Conservation (phyloP, 345 rosid genomes). For the Chamaenerion angustifolium region DNA sequence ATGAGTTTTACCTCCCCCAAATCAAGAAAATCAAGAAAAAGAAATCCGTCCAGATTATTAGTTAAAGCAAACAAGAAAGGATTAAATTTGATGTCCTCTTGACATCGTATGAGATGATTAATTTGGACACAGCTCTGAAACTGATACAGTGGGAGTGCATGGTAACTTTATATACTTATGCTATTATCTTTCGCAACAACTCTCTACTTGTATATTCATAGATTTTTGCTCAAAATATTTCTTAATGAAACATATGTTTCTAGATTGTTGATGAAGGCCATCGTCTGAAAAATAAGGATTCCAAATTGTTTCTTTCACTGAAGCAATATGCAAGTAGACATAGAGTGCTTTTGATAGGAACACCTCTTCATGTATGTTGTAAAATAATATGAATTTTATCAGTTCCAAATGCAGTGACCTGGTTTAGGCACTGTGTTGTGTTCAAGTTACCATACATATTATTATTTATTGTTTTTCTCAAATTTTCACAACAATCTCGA, state of each 20-base stretch:
- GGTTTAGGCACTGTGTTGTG: constrained; percentile 69
- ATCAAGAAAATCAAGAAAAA: constrained; percentile 68
- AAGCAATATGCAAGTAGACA: constrained; percentile 76
- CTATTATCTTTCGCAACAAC: not conserved
- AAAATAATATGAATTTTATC: constrained; percentile 36
- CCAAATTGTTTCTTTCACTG: no score
- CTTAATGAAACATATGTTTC: no score
- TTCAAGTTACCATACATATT: not conserved
- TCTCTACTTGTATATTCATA: constrained; percentile 10
- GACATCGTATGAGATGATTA: constrained; percentile 99
- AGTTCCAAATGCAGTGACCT: constrained; percentile 54
- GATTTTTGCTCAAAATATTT: no score
- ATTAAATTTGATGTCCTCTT: constrained; percentile 98
- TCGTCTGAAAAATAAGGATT: no score
- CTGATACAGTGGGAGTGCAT: constrained; percentile 98
- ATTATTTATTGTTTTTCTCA: constrained; percentile 9
- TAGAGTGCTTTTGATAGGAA: constrained; percentile 91
- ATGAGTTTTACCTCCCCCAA: constrained; percentile 79
- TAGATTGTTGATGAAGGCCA: no score
- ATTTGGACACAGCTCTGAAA: constrained; percentile 66
- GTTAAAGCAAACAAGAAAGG: constrained; percentile 86
- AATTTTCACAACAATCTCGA: constrained; percentile 90
- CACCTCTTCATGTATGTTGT: constrained; percentile 86
- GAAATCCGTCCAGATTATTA: constrained; percentile 67
- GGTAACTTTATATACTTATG: constrained; percentile 35